phyloP scores from a whole-genome alignment of 2,329 filamentous ascomycete species.

The Thelonectria rubi region DNA sequence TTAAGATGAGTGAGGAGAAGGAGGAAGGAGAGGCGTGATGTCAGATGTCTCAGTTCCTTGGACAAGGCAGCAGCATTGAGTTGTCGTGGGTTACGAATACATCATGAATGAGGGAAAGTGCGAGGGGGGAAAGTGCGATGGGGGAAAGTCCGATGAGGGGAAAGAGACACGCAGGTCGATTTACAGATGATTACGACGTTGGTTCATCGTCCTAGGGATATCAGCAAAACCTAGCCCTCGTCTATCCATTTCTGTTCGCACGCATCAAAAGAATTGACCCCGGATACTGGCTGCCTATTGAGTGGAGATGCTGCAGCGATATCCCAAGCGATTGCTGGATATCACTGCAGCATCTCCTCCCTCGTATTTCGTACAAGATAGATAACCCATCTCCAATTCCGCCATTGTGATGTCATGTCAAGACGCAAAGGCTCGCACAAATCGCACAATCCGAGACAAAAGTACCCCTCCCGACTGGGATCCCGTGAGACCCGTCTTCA shows the following conservation, averaged over 20 bases:
- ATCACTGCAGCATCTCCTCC: too few relatives aligned
- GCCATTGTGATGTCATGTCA: background rate
- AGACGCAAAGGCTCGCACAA: background rate
- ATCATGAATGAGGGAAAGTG: background rate
- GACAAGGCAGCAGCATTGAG: background rate
- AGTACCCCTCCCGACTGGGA: constrained; percentile 25
- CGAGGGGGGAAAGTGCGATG: background rate
- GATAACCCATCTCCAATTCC: background rate
- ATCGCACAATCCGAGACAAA: constrained; percentile 28
- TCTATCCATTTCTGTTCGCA: too few relatives aligned
- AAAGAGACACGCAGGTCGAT: background rate
- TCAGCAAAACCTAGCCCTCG: background rate
- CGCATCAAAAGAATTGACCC: background rate
- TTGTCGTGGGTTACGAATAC: background rate
- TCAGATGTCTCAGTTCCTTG: constrained; percentile 2
- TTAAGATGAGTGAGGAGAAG: too few relatives aligned
- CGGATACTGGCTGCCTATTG: background rate
- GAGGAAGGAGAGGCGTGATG: background rate
- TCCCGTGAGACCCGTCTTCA: background rate
- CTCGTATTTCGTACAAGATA: background rate
- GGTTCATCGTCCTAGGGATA: background rate
- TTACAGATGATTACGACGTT: too few relatives aligned
- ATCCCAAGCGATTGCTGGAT: too few relatives aligned
- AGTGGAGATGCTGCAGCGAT: background rate
- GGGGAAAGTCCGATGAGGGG: background rate